Conservation (phyloP, 345 rosid genomes). For the Brassica rapa region DNA sequence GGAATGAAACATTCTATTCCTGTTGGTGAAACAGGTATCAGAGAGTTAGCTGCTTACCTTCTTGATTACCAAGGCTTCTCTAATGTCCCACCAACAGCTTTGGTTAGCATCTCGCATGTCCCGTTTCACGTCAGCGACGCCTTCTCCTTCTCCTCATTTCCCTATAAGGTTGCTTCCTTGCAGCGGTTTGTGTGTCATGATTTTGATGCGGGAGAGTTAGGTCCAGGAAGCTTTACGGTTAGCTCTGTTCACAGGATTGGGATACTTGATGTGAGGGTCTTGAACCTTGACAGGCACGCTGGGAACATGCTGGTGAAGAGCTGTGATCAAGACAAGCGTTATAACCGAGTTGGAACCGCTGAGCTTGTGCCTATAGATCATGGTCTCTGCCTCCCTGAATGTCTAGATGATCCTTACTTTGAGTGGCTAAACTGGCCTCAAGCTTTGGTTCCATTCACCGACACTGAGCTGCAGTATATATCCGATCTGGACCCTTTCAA, state of each 20-base stretch:
- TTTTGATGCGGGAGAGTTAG: slow-evolving; percentile 78
- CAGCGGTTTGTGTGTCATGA: slow-evolving; percentile 77
- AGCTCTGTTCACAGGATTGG: slow-evolving; percentile 77
- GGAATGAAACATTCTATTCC: slow-evolving; percentile 72
- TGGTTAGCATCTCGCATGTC: slow-evolving; percentile 65
- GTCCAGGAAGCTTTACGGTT: slow-evolving; percentile 69
- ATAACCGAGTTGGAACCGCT: slow-evolving; percentile 44
- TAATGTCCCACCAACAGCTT: slow-evolving; percentile 80
- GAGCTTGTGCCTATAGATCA: slow-evolving; percentile 94
- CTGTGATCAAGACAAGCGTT: slow-evolving; percentile 33
- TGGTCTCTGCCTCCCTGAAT: slow-evolving; percentile 83
- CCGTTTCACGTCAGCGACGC: slow-evolving; percentile 58
- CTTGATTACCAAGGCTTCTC: slow-evolving; percentile 76
- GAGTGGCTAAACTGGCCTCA: slow-evolving; percentile 97
- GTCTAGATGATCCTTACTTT: slow-evolving; percentile 84
- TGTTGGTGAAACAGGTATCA: slow-evolving; percentile 75
- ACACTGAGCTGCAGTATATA: slow-evolving; percentile 61
- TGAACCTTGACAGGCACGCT: slow-evolving; percentile 83
- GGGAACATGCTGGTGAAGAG: slow-evolving; percentile 82
- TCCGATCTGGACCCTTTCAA: slow-evolving; percentile 64
- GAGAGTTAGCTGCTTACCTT: slow-evolving; percentile 85
- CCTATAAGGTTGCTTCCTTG: slow-evolving; percentile 73
- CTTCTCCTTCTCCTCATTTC: slow-evolving; percentile 41
- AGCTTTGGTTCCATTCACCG: slow-evolving; percentile 72
- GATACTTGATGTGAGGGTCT: slow-evolving; percentile 66